Evolutionary conservation across 2,329 filamentous ascomycete genomes (phyloP).

Genomic region (Beauveria bassiana): DNA sequence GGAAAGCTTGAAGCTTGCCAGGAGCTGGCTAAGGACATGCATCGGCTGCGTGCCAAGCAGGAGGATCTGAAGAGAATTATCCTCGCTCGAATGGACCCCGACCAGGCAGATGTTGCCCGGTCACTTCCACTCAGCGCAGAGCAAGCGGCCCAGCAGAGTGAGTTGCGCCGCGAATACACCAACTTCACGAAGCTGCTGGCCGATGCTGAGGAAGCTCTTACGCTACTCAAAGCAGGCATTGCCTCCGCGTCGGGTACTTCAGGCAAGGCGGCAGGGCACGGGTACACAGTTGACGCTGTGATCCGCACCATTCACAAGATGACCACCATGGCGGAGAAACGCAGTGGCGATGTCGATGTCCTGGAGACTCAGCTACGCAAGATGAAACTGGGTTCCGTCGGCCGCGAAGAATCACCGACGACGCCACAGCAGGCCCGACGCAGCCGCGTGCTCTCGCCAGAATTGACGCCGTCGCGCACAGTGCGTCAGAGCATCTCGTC

Average conservation of each 20-base stretch:
- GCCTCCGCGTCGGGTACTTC: constrained; percentile 47
- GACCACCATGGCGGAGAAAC: constrained; percentile 86
- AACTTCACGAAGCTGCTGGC: constrained; percentile 66
- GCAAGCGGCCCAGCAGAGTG: constrained; percentile 74
- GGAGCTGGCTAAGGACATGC: constrained; percentile 61
- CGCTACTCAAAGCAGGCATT: constrained; percentile 71
- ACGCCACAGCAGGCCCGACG: constrained; percentile 29
- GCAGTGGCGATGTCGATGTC: constrained; percentile 83
- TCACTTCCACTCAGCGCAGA: constrained; percentile 75
- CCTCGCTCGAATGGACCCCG: constrained; percentile 59
- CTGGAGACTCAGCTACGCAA: constrained; percentile 81
- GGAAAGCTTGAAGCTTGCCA: constrained; percentile 62
- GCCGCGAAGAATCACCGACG: constrained; percentile 36
- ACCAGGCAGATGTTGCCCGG: constrained; percentile 54
- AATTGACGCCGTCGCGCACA: constrained; percentile 32
- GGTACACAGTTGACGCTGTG: constrained; percentile 86
- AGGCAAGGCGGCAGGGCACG: constrained; percentile 38
- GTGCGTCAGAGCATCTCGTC: constrained; percentile 33
- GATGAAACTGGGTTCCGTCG: constrained; percentile 45
- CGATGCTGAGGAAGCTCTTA: constrained; percentile 72
- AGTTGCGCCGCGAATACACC: constrained; percentile 69
- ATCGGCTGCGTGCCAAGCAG: constrained; percentile 65
- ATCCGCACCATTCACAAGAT: constrained; percentile 87
- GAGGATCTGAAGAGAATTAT: constrained; percentile 74
- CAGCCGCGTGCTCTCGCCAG: constrained; percentile 36